Percentiles rank a stretch among this genome's conserved stretches.
Evolutionary conservation across 441 rosid species (phyloP).

Genomic region (Metrosideros polymorpha): DNA sequence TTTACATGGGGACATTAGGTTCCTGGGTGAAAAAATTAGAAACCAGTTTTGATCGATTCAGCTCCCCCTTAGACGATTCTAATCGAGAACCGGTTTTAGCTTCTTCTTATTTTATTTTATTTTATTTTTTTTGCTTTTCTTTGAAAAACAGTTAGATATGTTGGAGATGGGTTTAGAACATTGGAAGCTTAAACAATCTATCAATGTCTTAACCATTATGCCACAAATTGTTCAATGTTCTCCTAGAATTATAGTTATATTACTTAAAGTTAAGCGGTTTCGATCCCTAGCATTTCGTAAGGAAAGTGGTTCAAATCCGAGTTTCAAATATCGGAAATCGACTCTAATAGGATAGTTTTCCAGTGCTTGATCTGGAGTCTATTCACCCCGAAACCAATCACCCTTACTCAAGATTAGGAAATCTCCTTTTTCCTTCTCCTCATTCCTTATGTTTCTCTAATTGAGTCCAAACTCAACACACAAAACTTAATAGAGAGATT

Average conservation of each 20-base stretch:
- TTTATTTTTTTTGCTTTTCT: too few relatives aligned
- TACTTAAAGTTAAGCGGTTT: not conserved
- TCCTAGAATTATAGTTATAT: not conserved
- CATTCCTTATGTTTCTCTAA: not conserved
- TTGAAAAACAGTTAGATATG: not conserved
- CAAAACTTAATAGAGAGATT: not conserved
- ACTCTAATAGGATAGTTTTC: not conserved
- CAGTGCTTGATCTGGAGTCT: not conserved
- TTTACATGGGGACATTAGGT: not conserved
- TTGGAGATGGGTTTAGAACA: not conserved
- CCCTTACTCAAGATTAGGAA: not conserved
- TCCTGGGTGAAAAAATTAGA: not conserved
- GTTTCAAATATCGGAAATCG: not conserved
- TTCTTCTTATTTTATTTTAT: not conserved
- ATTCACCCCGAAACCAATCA: not conserved
- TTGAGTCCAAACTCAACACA: not conserved
- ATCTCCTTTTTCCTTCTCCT: not conserved
- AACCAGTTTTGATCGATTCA: not conserved
- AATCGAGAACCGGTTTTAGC: not conserved
- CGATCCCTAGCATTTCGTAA: not conserved
- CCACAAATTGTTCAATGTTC: not conserved
- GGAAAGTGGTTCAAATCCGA: not conserved
- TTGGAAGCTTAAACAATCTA: not conserved
- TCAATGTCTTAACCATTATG: not conserved
- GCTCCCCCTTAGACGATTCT: not conserved